phyloP scores from a whole-genome alignment of 192 early-diverging fungal genomes.

The Podila epigama region DNA sequence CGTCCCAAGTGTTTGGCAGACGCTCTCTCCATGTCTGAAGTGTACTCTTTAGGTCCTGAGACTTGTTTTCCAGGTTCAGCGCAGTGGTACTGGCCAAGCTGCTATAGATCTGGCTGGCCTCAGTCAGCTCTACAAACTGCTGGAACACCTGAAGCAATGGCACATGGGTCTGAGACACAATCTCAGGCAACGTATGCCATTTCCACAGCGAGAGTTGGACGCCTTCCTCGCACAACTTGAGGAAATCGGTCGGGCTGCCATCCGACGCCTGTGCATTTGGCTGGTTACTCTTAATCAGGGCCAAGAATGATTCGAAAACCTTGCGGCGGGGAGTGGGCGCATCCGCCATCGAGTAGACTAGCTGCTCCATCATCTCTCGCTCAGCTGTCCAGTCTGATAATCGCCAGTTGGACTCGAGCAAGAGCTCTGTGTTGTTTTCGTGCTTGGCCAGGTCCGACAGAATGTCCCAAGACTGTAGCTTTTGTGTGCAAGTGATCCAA shows the following conservation, averaged over 20 bases:
- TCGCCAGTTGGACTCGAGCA: constrained; percentile 94
- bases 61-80: constrained; percentile 84
- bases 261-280: constrained; percentile 53
- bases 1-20: constrained; percentile 95
- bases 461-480: constrained; percentile 98
- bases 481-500: constrained; percentile 91
- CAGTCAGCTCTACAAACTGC: constrained; percentile 93
- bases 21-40: constrained; percentile 97
- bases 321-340: constrained; percentile 72
- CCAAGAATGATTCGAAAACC: constrained; percentile 88
- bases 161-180: constrained; percentile 88
- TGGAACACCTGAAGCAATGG: constrained; percentile 93
- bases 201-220: constrained; percentile 81
- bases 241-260: constrained; percentile 70
- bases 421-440: constrained; percentile 85
- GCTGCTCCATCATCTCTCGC: constrained; percentile 74
- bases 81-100: constrained; percentile 82
- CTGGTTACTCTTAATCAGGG: constrained; percentile 73
- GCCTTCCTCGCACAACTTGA: constrained; percentile 85
- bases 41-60: constrained; percentile 88
- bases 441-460: constrained; percentile 91
- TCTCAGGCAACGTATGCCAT: constrained; percentile 90
- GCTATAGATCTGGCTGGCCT: constrained; percentile 88
- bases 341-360: constrained; percentile 63
- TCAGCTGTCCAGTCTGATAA: constrained; percentile 94